Evolutionary conservation across 2,329 filamentous ascomycete species (phyloP), one percentile per base, ranked within the genome.

Genomic region (Ustilaginoidea virens): DNA sequence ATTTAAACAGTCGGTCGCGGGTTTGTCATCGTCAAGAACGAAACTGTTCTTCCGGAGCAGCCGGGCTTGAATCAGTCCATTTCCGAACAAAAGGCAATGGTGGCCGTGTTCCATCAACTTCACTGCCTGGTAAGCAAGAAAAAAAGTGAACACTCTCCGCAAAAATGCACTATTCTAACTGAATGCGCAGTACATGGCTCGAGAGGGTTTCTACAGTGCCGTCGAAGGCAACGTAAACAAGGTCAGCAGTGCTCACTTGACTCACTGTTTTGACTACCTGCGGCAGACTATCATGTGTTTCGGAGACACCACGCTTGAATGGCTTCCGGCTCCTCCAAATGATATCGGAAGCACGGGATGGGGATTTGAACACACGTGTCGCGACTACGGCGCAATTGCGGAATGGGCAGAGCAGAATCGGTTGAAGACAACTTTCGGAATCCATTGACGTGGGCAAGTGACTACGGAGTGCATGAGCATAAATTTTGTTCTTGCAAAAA

Each of bases 221-320:
- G 29, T 27, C 8, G 22, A n/a, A 4, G 55, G 34, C 14, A 31
- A 34, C 12, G 13, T 28, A 10, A 25, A 34, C n/a, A 25, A 30
- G 10, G 12, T 17, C 5, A 13, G 14, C 11, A 25, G 26, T 16
- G 25, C 14, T 53, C 58, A 62, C 42, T 57, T 62, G 48, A 53
- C 56, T 30, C 59, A 62, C 46, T 63, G 59, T 47, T 58, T 61
- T 41, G 53, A 57, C 38, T 62, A 62, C 41, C 52, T 63, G 44
- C 47, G 59, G 8, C 55, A 62, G 40, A 55, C 55, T 22, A 55
- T 63, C 34, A 53, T 61, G 49, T 62, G 59, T 42, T 52, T 46
- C 17, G 53, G 55, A 29, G 59, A 62, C 35, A 58, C 56, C 33
- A 56, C 57, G 2, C 43, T 61, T 25, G 58, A 62, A 44, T 57